A percentile compares a stretch with the other conserved stretches of the same genome.
phyloP scores from a whole-genome alignment of 352 stramenopile species.

The Pythium dissotocum region DNA sequence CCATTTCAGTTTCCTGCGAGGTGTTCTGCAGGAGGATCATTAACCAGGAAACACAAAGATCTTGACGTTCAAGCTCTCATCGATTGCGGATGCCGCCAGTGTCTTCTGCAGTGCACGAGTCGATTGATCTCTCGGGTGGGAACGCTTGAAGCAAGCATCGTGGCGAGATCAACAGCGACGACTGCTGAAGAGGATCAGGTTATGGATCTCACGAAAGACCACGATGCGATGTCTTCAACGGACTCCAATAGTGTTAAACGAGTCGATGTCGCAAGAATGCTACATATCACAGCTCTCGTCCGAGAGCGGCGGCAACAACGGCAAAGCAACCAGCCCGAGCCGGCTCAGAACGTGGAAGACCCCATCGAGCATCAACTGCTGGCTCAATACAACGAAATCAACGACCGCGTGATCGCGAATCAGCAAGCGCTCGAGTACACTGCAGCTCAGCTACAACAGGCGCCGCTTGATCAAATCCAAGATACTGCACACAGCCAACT shows the following conservation, averaged over 20 bases:
- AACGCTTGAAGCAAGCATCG: not conserved
- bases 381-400: constrained; percentile 16
- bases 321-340: too few relatives aligned
- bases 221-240: not conserved
- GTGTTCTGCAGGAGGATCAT: not conserved
- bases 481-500: constrained; percentile 29
- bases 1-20: not conserved
- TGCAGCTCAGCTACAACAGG: constrained; percentile 27
- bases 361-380: constrained; percentile 15
- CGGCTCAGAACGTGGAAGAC: constrained; percentile 24
- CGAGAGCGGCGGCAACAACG: not conserved
- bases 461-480: constrained; percentile 23
- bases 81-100: constrained; percentile 19
- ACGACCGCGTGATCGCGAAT: constrained; percentile 25
- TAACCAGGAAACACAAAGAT: not conserved
- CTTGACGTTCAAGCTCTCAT: constrained; percentile 2
- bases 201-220: not conserved
- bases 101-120: constrained; percentile 24
- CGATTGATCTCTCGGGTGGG: constrained; percentile 13
- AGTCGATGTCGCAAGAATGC: not conserved
- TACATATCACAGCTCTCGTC: not conserved
- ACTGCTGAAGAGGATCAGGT: not conserved
- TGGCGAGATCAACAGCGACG: not conserved
- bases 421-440: constrained; percentile 37
- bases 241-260: not conserved